These are phyloP conservation scores for Gliomastix tumulicola DNA, from an alignment of 2,329 filamentous ascomycete species.

Conservation along the genomic window DNA sequence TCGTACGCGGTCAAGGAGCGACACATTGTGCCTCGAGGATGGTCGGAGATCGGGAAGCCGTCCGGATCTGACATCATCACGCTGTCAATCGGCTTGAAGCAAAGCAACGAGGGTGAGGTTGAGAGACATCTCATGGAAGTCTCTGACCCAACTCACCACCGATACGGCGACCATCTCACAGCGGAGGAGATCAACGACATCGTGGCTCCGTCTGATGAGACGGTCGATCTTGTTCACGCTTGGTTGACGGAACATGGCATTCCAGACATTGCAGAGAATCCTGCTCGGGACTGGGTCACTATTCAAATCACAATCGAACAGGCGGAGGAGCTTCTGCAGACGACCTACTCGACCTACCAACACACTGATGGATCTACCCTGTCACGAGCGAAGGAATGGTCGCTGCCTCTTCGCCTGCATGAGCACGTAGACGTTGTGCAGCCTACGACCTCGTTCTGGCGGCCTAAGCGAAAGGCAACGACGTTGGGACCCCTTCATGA, in stretches of 20 bases:
- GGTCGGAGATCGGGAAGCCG: conserved; percentile 1
- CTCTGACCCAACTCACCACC: conserved; percentile 1
- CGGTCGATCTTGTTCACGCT: conserved; percentile 1
- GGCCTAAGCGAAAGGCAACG: conserved; percentile 1
- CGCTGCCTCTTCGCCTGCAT: conserved; percentile 1
- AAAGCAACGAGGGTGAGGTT: conserved; percentile 2
- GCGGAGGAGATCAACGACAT: conserved; percentile 2
- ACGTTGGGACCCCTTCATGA: no score
- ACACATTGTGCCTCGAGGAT: conserved; percentile 1
- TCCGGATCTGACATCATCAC: conserved; percentile 1
- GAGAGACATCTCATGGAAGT: conserved; percentile 3
- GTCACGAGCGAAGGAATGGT: conserved; percentile 2
- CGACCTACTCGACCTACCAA: conserved; percentile 1
- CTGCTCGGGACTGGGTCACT: conserved; percentile 2
- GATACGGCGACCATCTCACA: conserved; percentile 3
- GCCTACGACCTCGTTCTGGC: conserved; percentile 4
- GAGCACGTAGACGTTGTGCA: conserved; percentile 3
- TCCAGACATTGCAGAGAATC: not conserved
- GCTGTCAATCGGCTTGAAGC: conserved; percentile 2
- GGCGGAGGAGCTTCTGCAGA: conserved; percentile 1
- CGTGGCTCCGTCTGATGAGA: conserved; percentile 1
- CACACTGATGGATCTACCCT: conserved; percentile 1
- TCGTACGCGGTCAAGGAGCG: conserved; percentile 4
- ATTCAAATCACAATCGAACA: not conserved
- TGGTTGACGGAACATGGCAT: conserved; percentile 1